Conservation (phyloP, 306 rosid species). For the Psophocarpus tetragonolobus region DNA sequence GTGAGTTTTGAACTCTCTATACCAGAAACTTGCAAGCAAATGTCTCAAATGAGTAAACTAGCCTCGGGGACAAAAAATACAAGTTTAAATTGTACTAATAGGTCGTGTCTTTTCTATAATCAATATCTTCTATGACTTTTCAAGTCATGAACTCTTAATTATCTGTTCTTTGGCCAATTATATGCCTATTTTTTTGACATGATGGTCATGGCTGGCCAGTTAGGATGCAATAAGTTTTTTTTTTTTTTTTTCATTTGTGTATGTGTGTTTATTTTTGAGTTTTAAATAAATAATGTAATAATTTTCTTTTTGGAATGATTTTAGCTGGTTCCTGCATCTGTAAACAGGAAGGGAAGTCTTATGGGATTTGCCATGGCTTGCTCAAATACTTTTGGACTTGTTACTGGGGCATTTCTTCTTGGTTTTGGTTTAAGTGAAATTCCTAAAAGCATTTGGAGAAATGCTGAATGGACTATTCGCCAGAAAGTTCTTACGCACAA, state of each 20-base stretch:
- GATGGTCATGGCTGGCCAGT: constrained; percentile 14
- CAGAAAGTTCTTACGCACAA: constrained; percentile 95
- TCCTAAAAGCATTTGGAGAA: constrained; percentile 91
- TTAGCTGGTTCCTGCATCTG: constrained; percentile 35
- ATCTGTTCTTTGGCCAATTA: neutral
- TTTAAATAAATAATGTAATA: neutral
- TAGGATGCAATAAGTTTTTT: constrained; percentile 3
- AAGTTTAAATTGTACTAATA: neutral
- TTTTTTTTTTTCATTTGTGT: neutral
- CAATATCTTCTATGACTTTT: neutral
- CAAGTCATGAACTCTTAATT: neutral
- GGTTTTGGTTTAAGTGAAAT: constrained; percentile 98
- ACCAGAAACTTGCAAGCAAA: neutral
- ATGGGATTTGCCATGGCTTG: constrained; percentile 94
- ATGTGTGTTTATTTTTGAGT: constrained; percentile 8
- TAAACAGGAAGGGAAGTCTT: constrained; percentile 70
- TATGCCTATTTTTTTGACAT: neutral
- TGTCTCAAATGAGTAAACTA: neutral
- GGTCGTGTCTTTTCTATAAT: neutral
- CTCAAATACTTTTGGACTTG: constrained; percentile 98
- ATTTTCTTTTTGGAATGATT: constrained; percentile 29
- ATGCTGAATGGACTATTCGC: constrained; percentile 85
- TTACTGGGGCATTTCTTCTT: constrained; percentile 96
- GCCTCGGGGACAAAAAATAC: neutral
- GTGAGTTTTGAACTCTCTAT: neutral